Base-by-base conservation (phyloP, 2,329 filamentous ascomycete genomes). In the Fusarium pseudocircinatum region DNA sequence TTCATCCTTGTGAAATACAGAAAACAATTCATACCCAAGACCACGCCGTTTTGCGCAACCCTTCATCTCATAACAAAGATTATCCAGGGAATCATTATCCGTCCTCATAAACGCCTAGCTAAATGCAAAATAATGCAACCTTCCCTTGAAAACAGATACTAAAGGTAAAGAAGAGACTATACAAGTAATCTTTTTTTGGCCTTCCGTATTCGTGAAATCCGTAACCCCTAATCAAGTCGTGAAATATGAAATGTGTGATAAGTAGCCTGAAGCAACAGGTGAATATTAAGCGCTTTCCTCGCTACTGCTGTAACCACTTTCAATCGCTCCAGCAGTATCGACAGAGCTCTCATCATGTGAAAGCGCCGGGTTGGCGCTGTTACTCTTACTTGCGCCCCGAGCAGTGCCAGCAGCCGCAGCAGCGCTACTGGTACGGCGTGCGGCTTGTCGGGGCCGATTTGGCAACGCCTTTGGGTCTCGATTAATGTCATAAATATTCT, bases 271-370 rank as follows among this genome's bases (percentile, higher is more conserved):
- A 26, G 15, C 13, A 30, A 39, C 9, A 16, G 43, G 15, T 40
- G 6, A 10, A n/a, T 6, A n/a, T 66, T 44, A 77, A 7, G 39
- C 30, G 28, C 71, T 78, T 40, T 81, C 80, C 60, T 83, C 80
- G 16, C 77, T 75, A 32, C 82, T 82, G 49, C 79, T 84, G 61
- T 82, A 83, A 1, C 80, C 80, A 60, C 84, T 86, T 65, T 79
- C 79, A 3, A 79, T 77, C 9, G 79, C 83, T 8, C 83, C 83
- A 22, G 81, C 83, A 5, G 84, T 85, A 9, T 84, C 84, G 13
- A 78, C 79, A 7, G 84, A 85, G 37, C 82, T 85, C 11, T 78
- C 79, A 26, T 73, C 75, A 1, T 78, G 76, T 1, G 78, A 78
- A 13, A 74, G 60, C 16, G 71, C 69, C 6, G 73, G 65, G 13